Conservation (phyloP, 768 basidiomycete species). For the Trametes sanguinea region DNA sequence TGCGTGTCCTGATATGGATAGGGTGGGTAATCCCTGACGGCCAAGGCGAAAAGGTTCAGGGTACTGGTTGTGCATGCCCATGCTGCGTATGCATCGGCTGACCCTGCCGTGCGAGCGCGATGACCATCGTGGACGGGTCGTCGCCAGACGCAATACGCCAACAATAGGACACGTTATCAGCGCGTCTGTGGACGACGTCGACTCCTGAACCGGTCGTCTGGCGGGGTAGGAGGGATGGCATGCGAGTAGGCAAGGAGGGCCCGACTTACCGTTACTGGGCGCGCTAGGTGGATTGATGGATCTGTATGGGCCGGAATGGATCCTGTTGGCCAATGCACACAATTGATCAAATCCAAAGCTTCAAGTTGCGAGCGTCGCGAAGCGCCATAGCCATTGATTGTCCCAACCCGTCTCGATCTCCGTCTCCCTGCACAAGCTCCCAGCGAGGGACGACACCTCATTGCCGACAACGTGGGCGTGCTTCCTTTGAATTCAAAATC, state of each 20-base stretch:
- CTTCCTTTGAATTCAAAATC: conserved; percentile 24
- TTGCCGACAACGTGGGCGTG: conserved; percentile 21
- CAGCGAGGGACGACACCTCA: conserved; percentile 12
- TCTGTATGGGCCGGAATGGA: conserved; percentile 7
- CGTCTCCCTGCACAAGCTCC: conserved; percentile 1
- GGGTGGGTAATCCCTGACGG: conserved; percentile 1
- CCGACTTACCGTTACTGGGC: conserved; percentile 2
- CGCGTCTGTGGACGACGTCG: conserved; percentile 3
- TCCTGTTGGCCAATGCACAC: not conserved
- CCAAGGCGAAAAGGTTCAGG: not conserved
- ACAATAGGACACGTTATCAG: conserved; percentile 11
- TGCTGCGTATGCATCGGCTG: not conserved
- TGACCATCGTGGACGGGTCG: not conserved
- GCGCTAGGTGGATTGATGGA: not conserved
- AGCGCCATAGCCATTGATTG: conserved; percentile 10
- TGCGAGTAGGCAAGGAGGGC: conserved; percentile 5
- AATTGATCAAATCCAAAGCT: not conserved
- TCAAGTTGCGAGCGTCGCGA: conserved; percentile 1
- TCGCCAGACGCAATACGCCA: not conserved
- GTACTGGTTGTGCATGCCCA: not conserved
- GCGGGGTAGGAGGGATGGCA: not conserved
- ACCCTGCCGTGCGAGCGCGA: conserved; percentile 12
- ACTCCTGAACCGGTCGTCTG: conserved; percentile 1
- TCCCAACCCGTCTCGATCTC: conserved; percentile 14
- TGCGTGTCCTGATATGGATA: not conserved